Evolutionary conservation across 176 grass and related monocot genomes (phyloP), one percentile per base, ranked within the genome.

Genomic region (Typha latifolia): DNA sequence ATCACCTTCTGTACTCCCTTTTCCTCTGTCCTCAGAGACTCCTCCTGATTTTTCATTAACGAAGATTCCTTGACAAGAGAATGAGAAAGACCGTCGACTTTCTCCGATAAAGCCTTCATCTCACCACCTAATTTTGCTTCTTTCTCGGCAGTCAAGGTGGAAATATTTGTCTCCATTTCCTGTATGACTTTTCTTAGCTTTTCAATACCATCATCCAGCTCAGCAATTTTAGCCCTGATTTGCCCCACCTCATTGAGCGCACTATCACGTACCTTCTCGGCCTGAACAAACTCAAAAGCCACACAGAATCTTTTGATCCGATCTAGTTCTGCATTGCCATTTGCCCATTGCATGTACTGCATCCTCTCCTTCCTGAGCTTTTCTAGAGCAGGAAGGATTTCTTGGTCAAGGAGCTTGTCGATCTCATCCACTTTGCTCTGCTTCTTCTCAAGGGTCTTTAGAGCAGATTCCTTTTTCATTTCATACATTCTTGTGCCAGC

Each of bases 401-500:
- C 83, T 50, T 77, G 78, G 62, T 93, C 86, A 14, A 99, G 84
- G 21, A 99, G 86, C 75, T 87, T 92, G 82, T 99, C 82, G 13
- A 93, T 99, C 67, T 93, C 94, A 67, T 93, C 94, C 5, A 99
- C 89, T 82, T 99, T 99, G 55, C 85, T 90, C 69, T 99, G 85
- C 67, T 99, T 99, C 83, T 93, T 99, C 67, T 93, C 94, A 1
- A 99, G 86, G 74, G 83, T 93, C 82, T 93, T 99, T 8, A 99
- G 71, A 63, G 94, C 94, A 72, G 88, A 65, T 59, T 92, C 85
- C 63, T 99, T 99, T 82, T 93, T 93, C 94, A 93, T 93, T 76
- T 99, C 94, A 22, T 99, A 99, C 94, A 99, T 99, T 66, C 94
- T 78, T 73, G 94, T 99, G 47, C 94, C 94, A 14, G 94, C 94